Evolutionary conservation across 805 yeast genomes (phyloP).

Genomic region (Candida hungchunana): DNA sequence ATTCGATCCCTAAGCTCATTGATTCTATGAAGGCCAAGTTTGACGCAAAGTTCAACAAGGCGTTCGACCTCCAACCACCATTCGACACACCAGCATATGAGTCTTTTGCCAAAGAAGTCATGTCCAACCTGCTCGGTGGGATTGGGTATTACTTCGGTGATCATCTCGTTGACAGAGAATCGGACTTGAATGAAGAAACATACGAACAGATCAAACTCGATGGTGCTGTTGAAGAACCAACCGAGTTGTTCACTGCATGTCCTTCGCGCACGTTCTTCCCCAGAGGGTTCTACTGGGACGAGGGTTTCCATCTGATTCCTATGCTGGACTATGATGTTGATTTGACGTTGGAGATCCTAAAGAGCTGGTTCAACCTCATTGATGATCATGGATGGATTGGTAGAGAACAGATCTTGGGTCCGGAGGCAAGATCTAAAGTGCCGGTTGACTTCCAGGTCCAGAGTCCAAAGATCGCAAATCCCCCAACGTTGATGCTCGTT

Average conservation of each 20-base stretch:
- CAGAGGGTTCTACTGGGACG: conserved; percentile 98
- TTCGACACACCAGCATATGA: conserved; percentile 40
- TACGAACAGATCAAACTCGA: conserved; percentile 45
- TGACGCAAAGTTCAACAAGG: conserved; percentile 46
- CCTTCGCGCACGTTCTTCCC: conserved; percentile 96
- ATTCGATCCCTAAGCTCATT: conserved; percentile 21
- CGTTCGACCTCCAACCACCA: conserved; percentile 52
- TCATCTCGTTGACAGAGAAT: conserved; percentile 71
- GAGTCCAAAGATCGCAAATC: conserved; percentile 87
- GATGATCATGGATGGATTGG: conserved; percentile 97
- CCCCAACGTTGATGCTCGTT: conserved; percentile 85
- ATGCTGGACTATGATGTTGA: conserved; percentile 80
- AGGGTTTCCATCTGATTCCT: conserved; percentile 90
- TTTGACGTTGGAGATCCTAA: conserved; percentile 69
- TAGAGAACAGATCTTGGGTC: conserved; percentile 89
- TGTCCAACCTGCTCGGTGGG: conserved; percentile 87
- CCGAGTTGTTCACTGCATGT: conserved; percentile 71
- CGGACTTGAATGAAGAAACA: conserved; percentile 64
- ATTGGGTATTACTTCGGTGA: conserved; percentile 85
- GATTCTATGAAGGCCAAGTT: conserved; percentile 30
- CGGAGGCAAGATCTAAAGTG: conserved; percentile 83
- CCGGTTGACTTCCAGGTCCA: conserved; percentile 82
- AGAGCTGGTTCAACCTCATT: conserved; percentile 83
- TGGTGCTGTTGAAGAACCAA: conserved; percentile 72
- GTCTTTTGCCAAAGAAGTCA: conserved; percentile 67